Base-by-base conservation (phyloP, 78 protist genomes). In the Pigoraptor vietnamica region DNA sequence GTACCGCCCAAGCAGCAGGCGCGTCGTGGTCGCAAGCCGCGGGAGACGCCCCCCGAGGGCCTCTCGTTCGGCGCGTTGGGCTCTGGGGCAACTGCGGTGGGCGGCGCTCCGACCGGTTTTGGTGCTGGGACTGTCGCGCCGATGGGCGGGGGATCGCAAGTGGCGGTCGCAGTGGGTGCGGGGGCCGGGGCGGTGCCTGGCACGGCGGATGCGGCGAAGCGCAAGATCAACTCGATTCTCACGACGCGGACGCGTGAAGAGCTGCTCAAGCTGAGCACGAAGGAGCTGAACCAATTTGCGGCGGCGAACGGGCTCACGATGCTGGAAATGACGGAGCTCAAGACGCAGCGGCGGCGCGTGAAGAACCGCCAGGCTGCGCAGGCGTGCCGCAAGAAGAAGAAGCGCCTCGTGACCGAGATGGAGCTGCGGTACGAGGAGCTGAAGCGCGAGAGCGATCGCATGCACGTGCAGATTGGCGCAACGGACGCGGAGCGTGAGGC, bases 331-430 rank as follows among this genome's bases (percentile, higher is more conserved):
- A 48, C 67, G 67, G 67, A 48, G 67, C 67, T 48, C 67, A 48
- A 48, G 67, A 48, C 67, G 14, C 67, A 48, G 67, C 84, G 84
- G 84, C 84, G 84, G 32, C 84, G 84, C 35, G 84, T 25, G 32
- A 79, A 79, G 84, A 79, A 79, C 84, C 23, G 84, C 6, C 34
- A 79, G 84, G 84, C 84, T 2, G 84, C 84, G n/a, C 84, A 79
- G 84, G 84, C 84, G 35, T 79, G 84, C n/a, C 84, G 84, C 84
- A 79, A 25, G 34, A 79, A 79, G 84, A 79, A 79, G 84, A 79
- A 79, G 84, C 34, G 21, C 10, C 14, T 25, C 35, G 84, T 79
- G 34, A 79, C 21, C 35, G 21, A 14, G 84, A 79, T 79, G 84
- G 34, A 79, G 67, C 67, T 48, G 6, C 67, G 67, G 6, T 48